A percentile compares a stretch with the other conserved stretches of the same genome.
phyloP scores from a whole-genome alignment of 129 eudicot species.

The Lactuca sativa region DNA sequence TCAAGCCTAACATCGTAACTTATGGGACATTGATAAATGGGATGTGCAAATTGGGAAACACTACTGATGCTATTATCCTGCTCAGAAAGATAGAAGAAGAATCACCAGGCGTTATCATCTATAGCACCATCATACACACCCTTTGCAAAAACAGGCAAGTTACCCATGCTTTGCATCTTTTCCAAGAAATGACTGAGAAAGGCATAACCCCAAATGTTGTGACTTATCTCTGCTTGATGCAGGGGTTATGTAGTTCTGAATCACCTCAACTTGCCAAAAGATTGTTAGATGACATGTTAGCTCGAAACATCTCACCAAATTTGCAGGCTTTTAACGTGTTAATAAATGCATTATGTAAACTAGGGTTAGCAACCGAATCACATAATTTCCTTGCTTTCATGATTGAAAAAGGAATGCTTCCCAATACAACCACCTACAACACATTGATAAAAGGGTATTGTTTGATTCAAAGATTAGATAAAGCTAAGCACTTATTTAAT shows the following conservation, averaged over 20 bases:
- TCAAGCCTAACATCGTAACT: constrained; percentile 6
- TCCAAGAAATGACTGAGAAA: constrained; percentile 25
- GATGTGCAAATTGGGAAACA: constrained; percentile 29
- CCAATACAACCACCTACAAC: constrained; percentile 26
- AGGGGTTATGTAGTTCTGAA: constrained; percentile 27
- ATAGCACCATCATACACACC: constrained; percentile 21
- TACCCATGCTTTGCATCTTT: constrained; percentile 12
- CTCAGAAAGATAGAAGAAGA: constrained; percentile 14
- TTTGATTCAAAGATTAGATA: constrained; percentile 19
- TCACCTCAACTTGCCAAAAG: constrained; percentile 23
- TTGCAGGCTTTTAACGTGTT: constrained; percentile 22
- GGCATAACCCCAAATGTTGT: constrained; percentile 31
- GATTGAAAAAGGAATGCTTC: constrained; percentile 25
- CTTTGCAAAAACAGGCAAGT: constrained; percentile 22
- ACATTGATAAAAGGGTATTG: constrained; percentile 33
- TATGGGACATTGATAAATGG: constrained; percentile 30
- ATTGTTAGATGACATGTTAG: constrained; percentile 28
- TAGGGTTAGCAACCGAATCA: constrained; percentile 19
- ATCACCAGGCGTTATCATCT: constrained; percentile 9
- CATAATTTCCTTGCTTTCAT: constrained; percentile 20
- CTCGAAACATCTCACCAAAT: constrained; percentile 8
- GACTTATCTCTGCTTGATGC: constrained; percentile 31
- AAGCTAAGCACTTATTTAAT: constrained; percentile 19
- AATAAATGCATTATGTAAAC: constrained; percentile 19
- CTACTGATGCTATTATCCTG: constrained; percentile 21